Evolutionary conservation across 345 rosid genomes (phyloP).

Genomic region (Brassica napus): Da-Ae NC_063446.1:3411501-3412000

Average conservation of each 20-base stretch:
- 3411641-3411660: not conserved
- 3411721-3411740: not conserved
- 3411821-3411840: conserved; percentile 93
- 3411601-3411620: not conserved
- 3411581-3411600: not conserved
- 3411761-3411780: conserved; percentile 74
- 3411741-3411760: conserved; percentile 68
- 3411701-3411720: not conserved
- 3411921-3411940: not conserved
- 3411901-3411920: not conserved
- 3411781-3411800: conserved; percentile 86
- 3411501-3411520: not conserved
- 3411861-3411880: not conserved
- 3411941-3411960: not conserved
- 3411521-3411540: not conserved
- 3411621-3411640: not conserved
- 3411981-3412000: conserved; percentile 69
- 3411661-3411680: not conserved
- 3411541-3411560: not conserved
- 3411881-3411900: not conserved
- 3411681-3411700: not conserved
- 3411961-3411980: not conserved
- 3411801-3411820: conserved; percentile 87
- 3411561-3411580: not conserved
- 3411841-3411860: not conserved